Evolutionary conservation across 495 filamentous ascomycete species (phyloP), one percentile per base, ranked within the genome.

Genomic region (Penicillium alfredii): DNA sequence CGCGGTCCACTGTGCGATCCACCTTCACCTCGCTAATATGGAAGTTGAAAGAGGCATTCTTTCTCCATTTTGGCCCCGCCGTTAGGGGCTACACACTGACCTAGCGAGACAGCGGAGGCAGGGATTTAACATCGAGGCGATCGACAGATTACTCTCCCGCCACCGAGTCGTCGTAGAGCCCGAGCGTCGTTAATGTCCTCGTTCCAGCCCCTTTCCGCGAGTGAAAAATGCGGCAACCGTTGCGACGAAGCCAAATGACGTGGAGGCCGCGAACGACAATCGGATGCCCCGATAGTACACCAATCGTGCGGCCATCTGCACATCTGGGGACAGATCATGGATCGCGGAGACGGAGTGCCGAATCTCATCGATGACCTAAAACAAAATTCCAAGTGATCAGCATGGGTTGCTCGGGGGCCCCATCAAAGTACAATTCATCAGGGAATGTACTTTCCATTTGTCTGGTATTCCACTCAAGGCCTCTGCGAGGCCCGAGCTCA

Each of bases 391-490:
- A 22, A 55, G 4, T 43, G 46, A 40, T 62, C 49, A 53, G 47
- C 42, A 25, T 23, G 14, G 23, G 4, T 23, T 32, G 24, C 15
- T 35, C 37, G 35, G 4, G 26, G 10, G 14, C 8, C n/a, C 5
- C 11, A 27, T 11, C 12, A 33, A 8, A 16, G n/a, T n/a, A 24
- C 33, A 14, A 29, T 18, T 32, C 47, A 55, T 36, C 51, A 45
- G 61, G 60, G 60, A 54, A 58, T 52, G 65, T 76, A 81, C 77
- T 74, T 72, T 78, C 70, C 71, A 71, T 74, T 78, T 79, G 47
- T 81, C 67, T 61, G 76, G 72, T 64, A 80, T 64, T 62, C 68
- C 74, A 61, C 64, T 66, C 63, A 82, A 64, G 43, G 69, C 76
- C 44, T 62, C 59, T 5, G 68, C 66, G 33, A 82, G 69, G 55